phyloP scores from a whole-genome alignment of 2,329 filamentous ascomycete species.

The Lachnellula arida region DNA sequence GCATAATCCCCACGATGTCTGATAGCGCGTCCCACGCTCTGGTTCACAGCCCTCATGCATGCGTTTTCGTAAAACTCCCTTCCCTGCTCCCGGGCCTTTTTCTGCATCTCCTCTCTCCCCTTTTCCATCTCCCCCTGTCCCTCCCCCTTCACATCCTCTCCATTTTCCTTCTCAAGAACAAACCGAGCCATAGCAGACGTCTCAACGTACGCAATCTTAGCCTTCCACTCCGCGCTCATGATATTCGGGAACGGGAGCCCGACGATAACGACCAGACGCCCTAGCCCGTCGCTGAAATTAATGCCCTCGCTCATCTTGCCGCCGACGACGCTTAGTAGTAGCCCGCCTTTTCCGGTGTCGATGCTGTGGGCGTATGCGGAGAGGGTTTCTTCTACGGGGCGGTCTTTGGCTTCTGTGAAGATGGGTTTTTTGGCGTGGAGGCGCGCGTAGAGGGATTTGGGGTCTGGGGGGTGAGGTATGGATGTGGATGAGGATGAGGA shows the following conservation, averaged over 20 bases:
- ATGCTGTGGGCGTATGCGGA: constrained; percentile 69
- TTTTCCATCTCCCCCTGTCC: too few relatives aligned
- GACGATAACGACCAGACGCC: constrained; percentile 85
- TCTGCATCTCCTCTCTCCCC: constrained; percentile 35
- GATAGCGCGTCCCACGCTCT: constrained; percentile 91
- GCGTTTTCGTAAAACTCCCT: constrained; percentile 88
- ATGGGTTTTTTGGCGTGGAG: constrained; percentile 56
- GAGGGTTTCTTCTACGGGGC: constrained; percentile 59
- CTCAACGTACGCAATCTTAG: constrained; percentile 84
- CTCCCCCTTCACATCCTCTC: too few relatives aligned
- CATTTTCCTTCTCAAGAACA: not conserved
- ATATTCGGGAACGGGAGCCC: constrained; percentile 92
- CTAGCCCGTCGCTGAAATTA: constrained; percentile 90
- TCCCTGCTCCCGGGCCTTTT: constrained; percentile 49
- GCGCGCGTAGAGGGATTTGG: constrained; percentile 51
- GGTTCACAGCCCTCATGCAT: constrained; percentile 95
- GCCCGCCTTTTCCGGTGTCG: constrained; percentile 56
- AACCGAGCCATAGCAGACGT: constrained; percentile 44
- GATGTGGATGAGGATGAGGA: not conserved
- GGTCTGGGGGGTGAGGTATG: too few relatives aligned
- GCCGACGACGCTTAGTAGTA: constrained; percentile 86
- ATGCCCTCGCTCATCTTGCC: constrained; percentile 97
- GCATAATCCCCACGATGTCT: constrained; percentile 86
- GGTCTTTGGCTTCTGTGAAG: constrained; percentile 54
- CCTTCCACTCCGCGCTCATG: constrained; percentile 85